Evolutionary conservation across 331 rosid genomes (phyloP), one percentile per base, ranked within the genome.

Genomic region (Arachis monticola): DNA sequence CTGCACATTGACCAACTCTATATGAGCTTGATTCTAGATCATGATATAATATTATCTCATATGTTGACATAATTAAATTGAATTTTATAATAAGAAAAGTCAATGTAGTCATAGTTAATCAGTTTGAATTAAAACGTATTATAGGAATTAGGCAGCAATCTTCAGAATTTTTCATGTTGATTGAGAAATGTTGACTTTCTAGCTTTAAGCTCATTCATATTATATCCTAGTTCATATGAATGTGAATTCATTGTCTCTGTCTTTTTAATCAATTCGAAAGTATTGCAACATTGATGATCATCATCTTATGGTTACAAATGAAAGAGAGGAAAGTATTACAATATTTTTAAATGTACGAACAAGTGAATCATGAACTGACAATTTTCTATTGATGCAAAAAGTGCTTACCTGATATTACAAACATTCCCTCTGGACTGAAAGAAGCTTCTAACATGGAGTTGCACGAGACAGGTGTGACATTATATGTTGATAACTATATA

Each of bases 41-140:
- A 6, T 56, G 17, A 59, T 17, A 32, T 14, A 51, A 57, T 38
- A 40, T 22, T 40, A 46, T 38, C 30, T 48, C 42, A 17, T 58
- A 6, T 38, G 41, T 7, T 72, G 69, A 55, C 22, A 59, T 47
- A 27, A 45, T 17, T 5, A 45, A 27, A 27, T 6, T 64, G 47
- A 22, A 8, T 9, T 7, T 1, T 9, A n/a, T 56, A 4, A 67
- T 45, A 41, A 10, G 30, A 1, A 62, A 66, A 41, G 60, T 51
- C 42, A 67, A 57, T 9, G 32, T 59, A 44, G 56, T 63, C 51
- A 60, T 9, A 12, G 42, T 64, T n/a, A 72, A 72, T 47, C 7
- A 3, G 64, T 69, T 48, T 41, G 59, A 61, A 50, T 12, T 0
- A 51, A 70, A 47, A 60, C 77, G 10, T 32, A 27, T 38, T 38